Percentiles rank a stretch among this genome's conserved stretches.
phyloP scores from a whole-genome alignment of 2,329 filamentous ascomycete species.

The Biscogniauxia mediterranea region DNA sequence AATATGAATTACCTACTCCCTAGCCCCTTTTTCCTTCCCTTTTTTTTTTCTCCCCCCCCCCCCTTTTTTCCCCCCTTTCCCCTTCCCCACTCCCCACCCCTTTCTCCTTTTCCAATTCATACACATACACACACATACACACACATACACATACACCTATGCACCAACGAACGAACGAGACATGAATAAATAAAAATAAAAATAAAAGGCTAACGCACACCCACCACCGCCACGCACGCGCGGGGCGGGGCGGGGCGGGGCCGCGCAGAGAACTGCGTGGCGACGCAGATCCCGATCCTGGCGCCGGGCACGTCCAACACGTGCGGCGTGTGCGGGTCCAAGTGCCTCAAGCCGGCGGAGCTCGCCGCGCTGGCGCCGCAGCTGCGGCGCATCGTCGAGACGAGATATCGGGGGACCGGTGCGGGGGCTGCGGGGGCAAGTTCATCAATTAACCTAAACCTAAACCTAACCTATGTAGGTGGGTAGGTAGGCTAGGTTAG shows the following conservation, averaged over 20 bases:
- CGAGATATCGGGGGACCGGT: constrained; percentile 29
- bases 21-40: background rate
- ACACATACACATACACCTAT: too few relatives aligned
- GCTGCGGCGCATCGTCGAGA: constrained; percentile 19
- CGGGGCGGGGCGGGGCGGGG: too few relatives aligned
- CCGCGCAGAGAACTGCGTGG: constrained; percentile 49
- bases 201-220: too few relatives aligned
- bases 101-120: too few relatives aligned
- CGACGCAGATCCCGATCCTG: constrained; percentile 53
- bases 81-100: too few relatives aligned
- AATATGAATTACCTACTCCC: background rate
- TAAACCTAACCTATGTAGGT: too few relatives aligned
- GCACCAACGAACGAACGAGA: too few relatives aligned
- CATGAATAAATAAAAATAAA: background rate
- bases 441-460: constrained; percentile 25
- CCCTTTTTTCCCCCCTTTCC: too few relatives aligned
- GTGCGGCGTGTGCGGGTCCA: constrained; percentile 53
- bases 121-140: too few relatives aligned
- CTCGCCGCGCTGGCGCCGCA: constrained; percentile 32
- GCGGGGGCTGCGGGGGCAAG: constrained; percentile 33
- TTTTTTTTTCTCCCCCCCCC: too few relatives aligned
- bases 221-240: too few relatives aligned
- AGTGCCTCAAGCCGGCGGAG: constrained; percentile 47
- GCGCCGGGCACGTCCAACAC: constrained; percentile 52
- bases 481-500: too few relatives aligned